Percentiles rank a stretch among this genome's conserved stretches.
Evolutionary conservation across 140 eudicot genomes (phyloP).

Genomic region (Bidens hawaiensis): DNA sequence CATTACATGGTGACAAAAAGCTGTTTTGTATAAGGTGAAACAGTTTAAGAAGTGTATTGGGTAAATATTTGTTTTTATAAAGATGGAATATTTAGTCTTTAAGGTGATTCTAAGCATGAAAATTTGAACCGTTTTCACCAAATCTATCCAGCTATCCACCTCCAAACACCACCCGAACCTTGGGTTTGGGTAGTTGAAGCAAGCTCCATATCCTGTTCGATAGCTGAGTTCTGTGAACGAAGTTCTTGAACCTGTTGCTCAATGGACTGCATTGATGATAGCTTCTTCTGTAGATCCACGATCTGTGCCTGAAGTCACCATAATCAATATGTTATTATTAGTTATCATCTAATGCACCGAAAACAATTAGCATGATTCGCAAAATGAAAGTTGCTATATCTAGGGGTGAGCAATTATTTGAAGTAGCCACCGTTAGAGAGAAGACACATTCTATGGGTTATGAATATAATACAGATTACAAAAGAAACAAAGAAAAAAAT

Average conservation of each 20-base stretch:
- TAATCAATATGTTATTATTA: slow-evolving; percentile 3
- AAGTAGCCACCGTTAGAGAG: slow-evolving; percentile 9
- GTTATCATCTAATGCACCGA: not conserved
- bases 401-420: no score
- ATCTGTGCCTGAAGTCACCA: slow-evolving; percentile 65
- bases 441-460: slow-evolving; percentile 15
- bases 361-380: not conserved
- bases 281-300: slow-evolving; percentile 61
- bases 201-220: slow-evolving; percentile 69
- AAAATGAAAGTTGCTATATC: no score
- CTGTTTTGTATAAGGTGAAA: slow-evolving; percentile 10
- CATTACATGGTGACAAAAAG: slow-evolving; percentile 19
- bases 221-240: slow-evolving; percentile 57
- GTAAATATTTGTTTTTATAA: slow-evolving; percentile 8
- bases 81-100: slow-evolving; percentile 19
- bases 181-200: slow-evolving; percentile 45
- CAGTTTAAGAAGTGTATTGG: slow-evolving; percentile 5
- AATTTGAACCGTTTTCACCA: slow-evolving; percentile 7
- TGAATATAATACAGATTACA: not conserved
- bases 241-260: slow-evolving; percentile 81
- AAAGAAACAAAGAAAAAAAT: slow-evolving; percentile 7
- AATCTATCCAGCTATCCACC: slow-evolving; percentile 67
- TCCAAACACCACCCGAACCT: slow-evolving; percentile 87
- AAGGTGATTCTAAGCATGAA: slow-evolving; percentile 25
- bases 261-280: slow-evolving; percentile 69